Conservation (phyloP, 139 green algal species). For the Closterium sp. region DNA sequence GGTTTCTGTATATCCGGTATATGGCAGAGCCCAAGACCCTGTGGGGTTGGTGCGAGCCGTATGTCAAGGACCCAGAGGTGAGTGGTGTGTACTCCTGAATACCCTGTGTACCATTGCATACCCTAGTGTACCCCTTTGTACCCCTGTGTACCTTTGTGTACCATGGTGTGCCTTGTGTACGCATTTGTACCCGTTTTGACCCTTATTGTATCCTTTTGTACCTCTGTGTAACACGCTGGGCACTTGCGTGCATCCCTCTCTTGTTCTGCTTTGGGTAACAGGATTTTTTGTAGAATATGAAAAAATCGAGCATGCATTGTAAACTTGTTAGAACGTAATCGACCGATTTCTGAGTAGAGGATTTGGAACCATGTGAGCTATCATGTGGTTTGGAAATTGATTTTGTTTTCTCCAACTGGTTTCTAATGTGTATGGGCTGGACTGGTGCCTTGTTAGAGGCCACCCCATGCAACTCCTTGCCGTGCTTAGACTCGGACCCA, state of each 20-base stretch:
- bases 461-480: neutral
- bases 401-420: too few species aligned
- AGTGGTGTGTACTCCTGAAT: neutral
- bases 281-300: neutral
- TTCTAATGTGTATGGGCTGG: too few species aligned
- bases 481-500: neutral
- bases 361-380: too few species aligned
- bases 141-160: neutral
- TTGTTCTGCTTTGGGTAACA: neutral
- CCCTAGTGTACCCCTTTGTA: neutral
- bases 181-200: too few species aligned
- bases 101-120: neutral
- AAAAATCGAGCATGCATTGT: neutral
- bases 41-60: conserved; percentile 82
- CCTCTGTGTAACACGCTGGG: too few species aligned
- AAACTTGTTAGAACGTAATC: neutral
- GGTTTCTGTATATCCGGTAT: conserved; percentile 93
- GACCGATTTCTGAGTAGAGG: too few species aligned
- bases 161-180: neutral
- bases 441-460: too few species aligned
- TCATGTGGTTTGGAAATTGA: too few species aligned
- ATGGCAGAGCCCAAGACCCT: conserved; percentile 77
- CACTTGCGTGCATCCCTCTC: too few species aligned
- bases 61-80: conserved; percentile 83
- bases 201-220: too few species aligned